Evolutionary conservation across 225 moss, liverwort and hornwort species (phyloP).

Genomic region (Sphagnum contortum): DNA sequence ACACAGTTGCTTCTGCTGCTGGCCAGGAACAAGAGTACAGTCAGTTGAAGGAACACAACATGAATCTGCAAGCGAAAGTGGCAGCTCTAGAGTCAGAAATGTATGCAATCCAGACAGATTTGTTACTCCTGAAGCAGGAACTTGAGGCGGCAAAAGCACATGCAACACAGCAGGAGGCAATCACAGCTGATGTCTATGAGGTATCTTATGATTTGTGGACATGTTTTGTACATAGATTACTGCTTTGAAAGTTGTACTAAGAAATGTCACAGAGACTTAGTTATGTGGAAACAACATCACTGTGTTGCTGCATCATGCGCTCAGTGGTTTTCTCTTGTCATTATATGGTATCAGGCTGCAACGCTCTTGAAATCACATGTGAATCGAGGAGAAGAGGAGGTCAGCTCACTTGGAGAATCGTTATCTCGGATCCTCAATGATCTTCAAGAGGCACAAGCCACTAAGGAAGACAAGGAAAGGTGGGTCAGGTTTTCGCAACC

Average conservation of each 20-base stretch:
- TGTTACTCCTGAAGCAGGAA: slow-evolving; percentile 9
- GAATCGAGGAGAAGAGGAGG: not conserved
- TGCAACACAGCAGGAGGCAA: slow-evolving; percentile 5
- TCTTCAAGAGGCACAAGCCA: slow-evolving; percentile 7
- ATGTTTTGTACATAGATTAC: too few relatives aligned
- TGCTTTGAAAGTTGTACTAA: too few relatives aligned
- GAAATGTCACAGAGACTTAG: too few relatives aligned
- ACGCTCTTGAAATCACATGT: not conserved
- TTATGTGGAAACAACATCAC: too few relatives aligned
- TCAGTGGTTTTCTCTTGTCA: too few relatives aligned
- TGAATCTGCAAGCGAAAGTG: slow-evolving; percentile 20
- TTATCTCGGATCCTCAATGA: slow-evolving; percentile 1
- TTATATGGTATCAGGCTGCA: not conserved
- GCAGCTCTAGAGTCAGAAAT: slow-evolving; percentile 16
- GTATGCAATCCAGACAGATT: slow-evolving; percentile 13
- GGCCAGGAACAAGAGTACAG: slow-evolving; percentile 14
- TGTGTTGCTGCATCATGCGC: too few relatives aligned
- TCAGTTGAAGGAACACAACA: slow-evolving; percentile 16
- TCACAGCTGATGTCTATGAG: slow-evolving; percentile 7
- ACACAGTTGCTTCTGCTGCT: slow-evolving; percentile 10
- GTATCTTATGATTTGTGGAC: not conserved
- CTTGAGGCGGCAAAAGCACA: slow-evolving; percentile 12
- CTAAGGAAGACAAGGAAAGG: slow-evolving; percentile 4
- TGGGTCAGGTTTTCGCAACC: too few relatives aligned
- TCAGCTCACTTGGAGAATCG: slow-evolving; percentile 4